These are phyloP conservation scores for Apiospora pterosperma DNA, from an alignment of 2,329 filamentous ascomycete genomes.

Conservation along the genomic window DNA sequence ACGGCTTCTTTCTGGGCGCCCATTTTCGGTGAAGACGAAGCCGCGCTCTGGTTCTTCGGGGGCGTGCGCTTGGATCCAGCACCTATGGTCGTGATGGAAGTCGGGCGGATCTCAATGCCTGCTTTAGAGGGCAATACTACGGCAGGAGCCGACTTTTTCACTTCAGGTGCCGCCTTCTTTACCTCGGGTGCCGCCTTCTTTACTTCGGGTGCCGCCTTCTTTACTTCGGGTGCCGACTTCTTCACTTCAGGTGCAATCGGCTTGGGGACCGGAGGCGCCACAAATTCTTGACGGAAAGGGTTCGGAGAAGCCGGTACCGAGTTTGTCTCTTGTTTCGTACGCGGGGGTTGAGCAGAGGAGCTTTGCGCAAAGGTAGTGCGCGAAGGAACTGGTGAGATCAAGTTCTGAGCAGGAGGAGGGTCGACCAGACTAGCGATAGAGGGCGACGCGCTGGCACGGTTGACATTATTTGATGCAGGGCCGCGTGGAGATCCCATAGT, in stretches of 20 bases:
- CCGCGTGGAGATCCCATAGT: conserved; percentile 50
- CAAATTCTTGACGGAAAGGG: conserved; percentile 32
- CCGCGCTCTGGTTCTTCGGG: conserved; percentile 34
- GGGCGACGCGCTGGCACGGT: conserved; percentile 82
- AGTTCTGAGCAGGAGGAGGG: conserved; percentile 45
- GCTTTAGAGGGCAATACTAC: conserved; percentile 18
- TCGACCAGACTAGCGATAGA: conserved; percentile 91
- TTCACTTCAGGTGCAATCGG: conserved; percentile 15
- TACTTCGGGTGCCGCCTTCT: conserved; percentile 25
- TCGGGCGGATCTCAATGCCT: conserved; percentile 30
- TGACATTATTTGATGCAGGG: conserved; percentile 39
- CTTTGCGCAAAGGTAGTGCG: conserved; percentile 31
- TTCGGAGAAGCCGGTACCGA: conserved; percentile 43
- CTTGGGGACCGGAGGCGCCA: conserved; percentile 30
- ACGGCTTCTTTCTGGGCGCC: conserved; percentile 45
- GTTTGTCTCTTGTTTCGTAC: conserved; percentile 30
- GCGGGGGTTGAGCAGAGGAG: conserved; percentile 20
- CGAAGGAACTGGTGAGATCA: conserved; percentile 36
- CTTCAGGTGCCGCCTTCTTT: conserved; percentile 24
- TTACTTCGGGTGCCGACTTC: conserved; percentile 9
- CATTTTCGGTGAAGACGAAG: conserved; percentile 47
- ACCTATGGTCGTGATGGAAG: conserved; percentile 30
- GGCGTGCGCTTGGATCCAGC: conserved; percentile 25
- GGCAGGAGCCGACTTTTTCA: conserved; percentile 35
- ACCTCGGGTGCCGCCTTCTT: conserved; percentile 23